Evolutionary conservation across 148 eudicot genomes (phyloP).

Genomic region (Spergularia bocconei): DNA sequence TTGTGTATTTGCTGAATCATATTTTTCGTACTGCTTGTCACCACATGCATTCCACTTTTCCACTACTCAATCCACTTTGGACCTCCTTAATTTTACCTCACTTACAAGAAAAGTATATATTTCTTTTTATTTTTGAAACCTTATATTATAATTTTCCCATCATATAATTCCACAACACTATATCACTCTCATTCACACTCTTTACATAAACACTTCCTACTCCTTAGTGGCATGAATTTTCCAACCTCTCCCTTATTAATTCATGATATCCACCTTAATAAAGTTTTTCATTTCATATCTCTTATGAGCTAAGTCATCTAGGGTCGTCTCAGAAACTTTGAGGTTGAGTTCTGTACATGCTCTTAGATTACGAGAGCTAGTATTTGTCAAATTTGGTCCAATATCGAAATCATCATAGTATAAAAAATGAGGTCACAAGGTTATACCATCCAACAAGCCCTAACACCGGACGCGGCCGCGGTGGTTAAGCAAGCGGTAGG

Average conservation of each 20-base stretch:
- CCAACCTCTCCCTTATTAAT: not conserved
- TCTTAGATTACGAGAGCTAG: not conserved
- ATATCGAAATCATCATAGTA: not conserved
- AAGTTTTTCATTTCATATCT: not conserved
- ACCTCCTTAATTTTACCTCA: slow-evolving; percentile 49
- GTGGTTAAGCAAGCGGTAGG: slow-evolving; percentile 73
- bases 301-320: not conserved
- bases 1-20: slow-evolving; percentile 47
- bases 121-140: not conserved
- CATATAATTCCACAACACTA: slow-evolving; percentile 13
- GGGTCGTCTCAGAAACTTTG: not conserved
- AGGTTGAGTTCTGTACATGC: not conserved
- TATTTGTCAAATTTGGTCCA: too few relatives aligned
- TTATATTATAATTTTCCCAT: slow-evolving; percentile 10
- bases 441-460: slow-evolving; percentile 69
- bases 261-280: not conserved
- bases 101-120: slow-evolving; percentile 67
- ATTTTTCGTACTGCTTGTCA: slow-evolving; percentile 58
- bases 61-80: slow-evolving; percentile 41
- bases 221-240: not conserved
- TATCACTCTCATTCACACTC: slow-evolving; percentile 2
- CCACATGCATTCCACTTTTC: slow-evolving; percentile 93
- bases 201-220: slow-evolving; percentile 11
- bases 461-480: slow-evolving; percentile 60
- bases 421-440: slow-evolving; percentile 68